Percentiles rank a stretch among this genome's conserved stretches.
phyloP scores from a whole-genome alignment of 2,329 filamentous ascomycete genomes.

The Emmonsiellopsis sp. region DNA sequence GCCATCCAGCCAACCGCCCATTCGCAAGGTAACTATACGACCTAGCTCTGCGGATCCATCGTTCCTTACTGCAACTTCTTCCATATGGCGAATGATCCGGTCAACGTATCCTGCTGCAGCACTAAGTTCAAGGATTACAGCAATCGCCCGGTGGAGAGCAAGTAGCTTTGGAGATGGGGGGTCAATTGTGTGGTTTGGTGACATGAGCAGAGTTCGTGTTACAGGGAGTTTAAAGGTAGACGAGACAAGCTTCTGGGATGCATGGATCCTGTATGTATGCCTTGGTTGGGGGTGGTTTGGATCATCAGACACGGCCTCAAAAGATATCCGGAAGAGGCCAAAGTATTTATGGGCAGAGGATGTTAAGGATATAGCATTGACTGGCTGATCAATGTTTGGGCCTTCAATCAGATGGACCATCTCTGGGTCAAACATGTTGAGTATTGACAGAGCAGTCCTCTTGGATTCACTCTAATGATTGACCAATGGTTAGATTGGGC shows the following conservation, averaged over 20 bases:
- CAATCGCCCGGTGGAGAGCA: conserved; percentile 26
- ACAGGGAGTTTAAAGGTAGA: conserved; percentile 16
- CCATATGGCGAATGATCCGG: conserved; percentile 18
- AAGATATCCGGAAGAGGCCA: too few relatives aligned
- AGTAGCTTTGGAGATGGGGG: conserved; percentile 25
- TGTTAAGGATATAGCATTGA: too few relatives aligned
- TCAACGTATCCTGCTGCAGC: conserved; percentile 27
- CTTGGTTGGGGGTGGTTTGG: conserved; percentile 1
- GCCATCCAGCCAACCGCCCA: background rate
- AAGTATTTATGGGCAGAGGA: too few relatives aligned
- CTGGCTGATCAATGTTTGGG: too few relatives aligned
- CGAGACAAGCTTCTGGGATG: background rate
- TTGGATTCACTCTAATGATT: too few relatives aligned
- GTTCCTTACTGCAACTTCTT: background rate
- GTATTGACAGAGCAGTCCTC: too few relatives aligned
- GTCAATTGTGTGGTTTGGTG: conserved; percentile 19
- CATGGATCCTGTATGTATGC: background rate
- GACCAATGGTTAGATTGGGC: too few relatives aligned
- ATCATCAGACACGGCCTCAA: background rate
- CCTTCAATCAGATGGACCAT: too few relatives aligned
- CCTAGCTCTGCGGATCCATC: conserved; percentile 8
- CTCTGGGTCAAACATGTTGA: too few relatives aligned
- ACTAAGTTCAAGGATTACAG: conserved; percentile 26
- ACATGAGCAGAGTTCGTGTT: conserved; percentile 21
- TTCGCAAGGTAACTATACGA: background rate